Base-by-base conservation (phyloP, 2,329 filamentous ascomycete genomes). In the Pseudocercospora musae region DNA sequence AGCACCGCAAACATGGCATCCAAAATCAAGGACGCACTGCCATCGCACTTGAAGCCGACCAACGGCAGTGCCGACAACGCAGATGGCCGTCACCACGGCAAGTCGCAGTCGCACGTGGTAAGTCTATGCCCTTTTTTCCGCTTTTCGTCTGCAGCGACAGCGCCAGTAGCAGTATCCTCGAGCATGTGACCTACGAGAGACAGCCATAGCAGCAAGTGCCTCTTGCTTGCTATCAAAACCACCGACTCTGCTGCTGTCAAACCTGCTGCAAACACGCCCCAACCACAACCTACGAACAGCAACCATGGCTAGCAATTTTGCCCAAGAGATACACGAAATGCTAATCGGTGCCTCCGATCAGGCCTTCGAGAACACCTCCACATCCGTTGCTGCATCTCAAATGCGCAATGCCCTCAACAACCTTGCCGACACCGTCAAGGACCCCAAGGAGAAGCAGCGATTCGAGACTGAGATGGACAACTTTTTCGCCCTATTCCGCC, bases 391-490 rank as follows among this genome's bases (percentile, higher is more conserved):
- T 66, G 95, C 95, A 60, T 96, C 93, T 64, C 95, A 99, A 84
- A 99, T 99, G 95, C 92, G 95, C 80, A 99, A 99, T 85, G 86
- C 92, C 66, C 85, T 99, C 77, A 98, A 96, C 78, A 88, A 89
- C 78, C 89, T 99, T 67, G 86, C 91, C 72, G 95, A 99, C 81
- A 90, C 89, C 9, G 93, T 97, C 77, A 86, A 88, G 74, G 92
- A 98, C 76, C 84, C 89, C 60, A 82, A 77, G 31, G 83, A 86
- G 76, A 87, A 86, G 82, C 94, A 96, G 90, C 87, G 96, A 70
- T 98, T 98, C 79, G 94, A 98, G 83, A 96, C 93, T 4, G 94
- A 99, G 82, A 98, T 97, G 93, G 95, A 99, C 87, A 99, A 99
- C 88, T 99, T 99, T 85, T 99, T 99, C 77, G 89, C 92, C 65